These are phyloP conservation scores for Capronia americana DNA, from an alignment of 2,329 filamentous ascomycete genomes.

Conservation along the genomic window DNA sequence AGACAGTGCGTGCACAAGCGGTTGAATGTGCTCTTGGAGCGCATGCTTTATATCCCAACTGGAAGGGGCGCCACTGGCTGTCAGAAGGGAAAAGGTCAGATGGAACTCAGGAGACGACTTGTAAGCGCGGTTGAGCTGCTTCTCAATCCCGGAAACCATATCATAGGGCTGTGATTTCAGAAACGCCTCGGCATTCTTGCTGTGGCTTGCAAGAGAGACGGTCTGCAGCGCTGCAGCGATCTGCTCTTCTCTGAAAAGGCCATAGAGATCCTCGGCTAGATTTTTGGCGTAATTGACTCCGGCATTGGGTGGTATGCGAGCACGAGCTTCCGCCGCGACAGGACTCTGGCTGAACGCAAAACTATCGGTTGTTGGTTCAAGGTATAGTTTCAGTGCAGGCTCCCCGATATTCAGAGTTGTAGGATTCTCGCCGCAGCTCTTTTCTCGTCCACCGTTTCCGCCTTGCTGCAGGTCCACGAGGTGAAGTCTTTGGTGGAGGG, in stretches of 20 bases:
- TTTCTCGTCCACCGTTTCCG: slow-evolving; percentile 6
- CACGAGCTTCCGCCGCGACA: slow-evolving; percentile 25
- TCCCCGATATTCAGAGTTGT: slow-evolving; percentile 47
- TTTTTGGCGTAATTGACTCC: slow-evolving; percentile 52
- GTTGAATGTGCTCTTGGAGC: slow-evolving; percentile 78
- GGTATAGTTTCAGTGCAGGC: slow-evolving; percentile 71
- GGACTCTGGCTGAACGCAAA: slow-evolving; percentile 35
- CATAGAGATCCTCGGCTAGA: slow-evolving; percentile 77
- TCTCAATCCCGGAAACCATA: slow-evolving; percentile 64
- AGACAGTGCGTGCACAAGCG: slow-evolving; percentile 77
- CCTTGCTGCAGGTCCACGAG: slow-evolving; percentile 53
- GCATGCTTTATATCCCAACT: slow-evolving; percentile 90
- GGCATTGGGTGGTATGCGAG: slow-evolving; percentile 18
- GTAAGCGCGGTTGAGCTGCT: slow-evolving; percentile 79
- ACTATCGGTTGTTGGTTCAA: slow-evolving; percentile 60
- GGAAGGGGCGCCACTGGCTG: slow-evolving; percentile 75
- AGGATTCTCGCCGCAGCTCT: slow-evolving; percentile 35
- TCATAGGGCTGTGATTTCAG: slow-evolving; percentile 52
- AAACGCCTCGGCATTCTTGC: slow-evolving; percentile 42
- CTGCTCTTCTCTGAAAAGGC: slow-evolving; percentile 85
- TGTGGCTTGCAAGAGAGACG: slow-evolving; percentile 42
- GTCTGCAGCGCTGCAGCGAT: slow-evolving; percentile 74
- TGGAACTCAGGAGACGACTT: slow-evolving; percentile 95
- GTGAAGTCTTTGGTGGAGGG: slow-evolving; percentile 79
- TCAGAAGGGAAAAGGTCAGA: slow-evolving; percentile 93